Evolutionary conservation across 805 yeast genomes (phyloP).

Genomic region (Wickerhamomyces kurtzmanii): DNA sequence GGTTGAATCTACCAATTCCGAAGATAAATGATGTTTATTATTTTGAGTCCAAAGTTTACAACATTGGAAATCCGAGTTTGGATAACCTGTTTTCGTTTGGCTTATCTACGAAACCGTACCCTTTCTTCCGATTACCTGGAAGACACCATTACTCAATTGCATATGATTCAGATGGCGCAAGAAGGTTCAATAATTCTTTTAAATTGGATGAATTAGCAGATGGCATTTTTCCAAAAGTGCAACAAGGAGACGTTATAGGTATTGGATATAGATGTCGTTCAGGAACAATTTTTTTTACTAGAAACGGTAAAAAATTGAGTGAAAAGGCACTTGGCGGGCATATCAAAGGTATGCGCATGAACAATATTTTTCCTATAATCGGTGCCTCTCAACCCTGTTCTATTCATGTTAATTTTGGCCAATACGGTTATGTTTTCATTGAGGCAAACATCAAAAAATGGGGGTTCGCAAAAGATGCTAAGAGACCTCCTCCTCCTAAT

Average conservation of each 20-base stretch:
- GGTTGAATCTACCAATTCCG: constrained; percentile 81
- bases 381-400: constrained; percentile 80
- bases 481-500: constrained; percentile 88
- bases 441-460: constrained; percentile 81
- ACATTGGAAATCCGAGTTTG: constrained; percentile 46
- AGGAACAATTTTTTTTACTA: constrained; percentile 86
- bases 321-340: constrained; percentile 82
- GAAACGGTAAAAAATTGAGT: constrained; percentile 83
- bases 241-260: constrained; percentile 88
- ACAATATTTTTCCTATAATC: constrained; percentile 73
- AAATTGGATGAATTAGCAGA: constrained; percentile 30
- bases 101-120: constrained; percentile 79
- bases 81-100: constrained; percentile 60
- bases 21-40: constrained; percentile 76
- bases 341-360: constrained; percentile 58
- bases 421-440: constrained; percentile 66
- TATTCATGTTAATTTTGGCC: constrained; percentile 86
- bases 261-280: constrained; percentile 77
- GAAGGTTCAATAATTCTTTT: constrained; percentile 77
- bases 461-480: constrained; percentile 75
- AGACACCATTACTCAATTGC: constrained; percentile 75
- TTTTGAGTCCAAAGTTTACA: constrained; percentile 80
- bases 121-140: constrained; percentile 89
- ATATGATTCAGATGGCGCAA: constrained; percentile 80
- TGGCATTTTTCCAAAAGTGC: constrained; percentile 46